phyloP scores from a whole-genome alignment of 75 land plant genomes.

The Cupressus sempervirens region DNA sequence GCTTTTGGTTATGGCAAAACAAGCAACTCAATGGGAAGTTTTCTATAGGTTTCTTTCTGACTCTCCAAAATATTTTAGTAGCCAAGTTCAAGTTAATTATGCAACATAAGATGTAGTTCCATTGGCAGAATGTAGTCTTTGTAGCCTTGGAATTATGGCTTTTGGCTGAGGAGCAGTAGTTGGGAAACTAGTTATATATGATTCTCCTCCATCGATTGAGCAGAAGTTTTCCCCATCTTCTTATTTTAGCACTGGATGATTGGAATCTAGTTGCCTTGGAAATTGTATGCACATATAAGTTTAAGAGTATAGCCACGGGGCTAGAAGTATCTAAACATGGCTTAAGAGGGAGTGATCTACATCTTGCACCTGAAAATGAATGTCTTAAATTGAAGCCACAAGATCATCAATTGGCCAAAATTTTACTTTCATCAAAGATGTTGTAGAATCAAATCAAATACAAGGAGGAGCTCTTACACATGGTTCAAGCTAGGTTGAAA shows the following conservation, averaged over 20 bases:
- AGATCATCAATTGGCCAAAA: slow-evolving; percentile 67
- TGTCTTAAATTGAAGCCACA: slow-evolving; percentile 42
- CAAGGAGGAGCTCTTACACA: slow-evolving; percentile 17
- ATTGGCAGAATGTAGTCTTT: no score
- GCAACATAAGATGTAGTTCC: no score
- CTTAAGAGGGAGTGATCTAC: slow-evolving; percentile 54
- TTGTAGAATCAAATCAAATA: slow-evolving; percentile 70
- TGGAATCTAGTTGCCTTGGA: slow-evolving; percentile 97
- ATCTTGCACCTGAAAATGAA: slow-evolving; percentile 54
- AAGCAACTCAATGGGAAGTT: no score
- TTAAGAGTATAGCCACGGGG: slow-evolving; percentile 88
- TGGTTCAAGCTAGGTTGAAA: slow-evolving; percentile 70
- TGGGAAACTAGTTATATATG: slow-evolving; percentile 56
- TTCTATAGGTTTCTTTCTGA: no score
- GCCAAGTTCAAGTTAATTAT: no score
- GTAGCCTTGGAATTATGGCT: no score
- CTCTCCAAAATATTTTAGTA: no score
- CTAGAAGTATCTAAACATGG: slow-evolving; percentile 90
- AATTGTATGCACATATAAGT: slow-evolving; percentile 91
- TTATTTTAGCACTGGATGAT: slow-evolving; percentile 82
- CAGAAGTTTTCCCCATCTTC: slow-evolving; percentile 63
- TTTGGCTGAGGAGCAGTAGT: not conserved
- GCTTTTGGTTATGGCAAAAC: no score
- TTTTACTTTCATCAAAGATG: slow-evolving; percentile 66
- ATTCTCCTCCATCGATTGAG: slow-evolving; percentile 66